phyloP scores from a whole-genome alignment of 2,329 filamentous ascomycete species.

The Bipolaris zeicola region DNA sequence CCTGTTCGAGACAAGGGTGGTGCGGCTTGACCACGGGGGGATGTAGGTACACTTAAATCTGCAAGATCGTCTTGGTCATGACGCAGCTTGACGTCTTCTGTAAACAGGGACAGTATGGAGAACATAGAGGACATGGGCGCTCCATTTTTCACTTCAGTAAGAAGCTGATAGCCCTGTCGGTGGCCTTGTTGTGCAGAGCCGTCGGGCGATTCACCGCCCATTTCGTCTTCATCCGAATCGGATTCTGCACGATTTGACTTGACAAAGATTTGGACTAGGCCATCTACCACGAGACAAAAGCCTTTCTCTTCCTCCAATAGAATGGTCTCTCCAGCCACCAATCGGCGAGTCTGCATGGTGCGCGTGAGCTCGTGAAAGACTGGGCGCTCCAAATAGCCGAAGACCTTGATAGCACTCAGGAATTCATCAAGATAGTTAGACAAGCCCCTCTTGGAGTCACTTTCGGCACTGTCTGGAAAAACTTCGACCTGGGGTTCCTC shows the following conservation, averaged over 20 bases:
- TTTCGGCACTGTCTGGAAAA: conserved; percentile 90
- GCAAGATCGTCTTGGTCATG: conserved; percentile 69
- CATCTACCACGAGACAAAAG: conserved; percentile 96
- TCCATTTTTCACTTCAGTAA: conserved; percentile 97
- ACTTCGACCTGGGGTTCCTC: conserved; percentile 96
- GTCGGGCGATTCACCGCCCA: conserved; percentile 46
- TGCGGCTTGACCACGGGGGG: conserved; percentile 26
- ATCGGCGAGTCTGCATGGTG: conserved; percentile 96
- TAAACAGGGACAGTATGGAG: conserved; percentile 95
- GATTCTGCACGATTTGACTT: conserved; percentile 70
- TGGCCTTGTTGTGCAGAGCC: conserved; percentile 68
- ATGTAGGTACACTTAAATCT: conserved; percentile 35
- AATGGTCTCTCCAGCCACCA: conserved; percentile 94
- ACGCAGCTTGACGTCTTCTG: conserved; percentile 85
- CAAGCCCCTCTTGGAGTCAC: conserved; percentile 85
- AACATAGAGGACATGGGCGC: conserved; percentile 98
- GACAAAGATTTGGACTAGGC: conserved; percentile 95
- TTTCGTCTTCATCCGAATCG: conserved; percentile 53
- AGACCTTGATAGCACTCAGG: conserved; percentile 97
- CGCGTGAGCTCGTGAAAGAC: conserved; percentile 97
- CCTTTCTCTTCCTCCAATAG: conserved; percentile 97
- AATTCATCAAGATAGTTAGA: conserved; percentile 99
- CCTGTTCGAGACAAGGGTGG: conserved; percentile 35
- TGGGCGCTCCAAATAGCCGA: conserved; percentile 92
- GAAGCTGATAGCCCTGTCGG: conserved; percentile 87